Base-by-base conservation (phyloP, 2,329 filamentous ascomycete genomes). In the Knufia fluminis region DNA sequence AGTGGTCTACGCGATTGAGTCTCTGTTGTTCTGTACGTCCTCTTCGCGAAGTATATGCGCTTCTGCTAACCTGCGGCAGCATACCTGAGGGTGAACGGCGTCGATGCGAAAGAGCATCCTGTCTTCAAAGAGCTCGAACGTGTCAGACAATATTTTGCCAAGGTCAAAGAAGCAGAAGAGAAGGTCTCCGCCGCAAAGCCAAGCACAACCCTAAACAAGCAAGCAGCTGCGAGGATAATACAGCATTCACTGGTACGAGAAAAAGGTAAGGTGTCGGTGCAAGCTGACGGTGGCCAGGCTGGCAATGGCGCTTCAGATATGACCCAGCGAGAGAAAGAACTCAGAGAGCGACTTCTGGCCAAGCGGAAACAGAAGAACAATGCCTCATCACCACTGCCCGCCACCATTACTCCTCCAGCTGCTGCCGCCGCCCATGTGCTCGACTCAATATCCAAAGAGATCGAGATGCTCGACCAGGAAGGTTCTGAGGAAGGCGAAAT, bases 111-210 rank as follows among this genome's bases (percentile, higher is more conserved):
- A 65, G 76, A 85, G 46, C 91, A 97, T 64, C 78, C 86, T 23
- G 80, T 98, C 52, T 92, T 88, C 68, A 77, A 77, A 52, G 92
- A 98, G 71, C 77, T 98, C 54, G 83, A 80, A 51, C 82, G 92
- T 50, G 83, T 97, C 48, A 88, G 83, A 66, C 85, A 89, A 63
- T 97, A 97, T 67, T 94, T 95, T 68, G 80, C 79, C 52, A 98
- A 97, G 71, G 91, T 97, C 64, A 87, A 92, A 62, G 72, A 74
- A 12, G 77, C 80, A 2, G 89, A 96, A 66, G 50, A 48, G 31
- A 36, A 40, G n/a, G 20, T 24, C 9, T 44, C 49, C 9, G 76
- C 73, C 4, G 77, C 78, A 1, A 74, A 76, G 2, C 71, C 66
- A 52, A 76, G 71, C 1, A 69, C 86, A 54, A 79, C 67, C 19